phyloP scores from a whole-genome alignment of 2,329 filamentous ascomycete genomes.

The Aureobasidium pullulans region DNA sequence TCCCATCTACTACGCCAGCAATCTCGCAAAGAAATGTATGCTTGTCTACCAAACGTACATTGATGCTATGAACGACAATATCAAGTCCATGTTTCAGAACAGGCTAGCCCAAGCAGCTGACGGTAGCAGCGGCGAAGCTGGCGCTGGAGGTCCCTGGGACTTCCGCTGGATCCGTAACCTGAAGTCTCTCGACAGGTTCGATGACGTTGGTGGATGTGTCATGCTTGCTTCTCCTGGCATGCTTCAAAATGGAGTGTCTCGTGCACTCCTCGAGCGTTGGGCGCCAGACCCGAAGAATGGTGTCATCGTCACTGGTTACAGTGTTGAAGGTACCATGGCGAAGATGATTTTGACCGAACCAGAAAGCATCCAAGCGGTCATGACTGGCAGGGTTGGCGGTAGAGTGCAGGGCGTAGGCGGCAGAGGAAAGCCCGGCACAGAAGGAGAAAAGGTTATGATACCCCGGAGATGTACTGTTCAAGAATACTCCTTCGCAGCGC shows the following conservation, averaged over 20 bases:
- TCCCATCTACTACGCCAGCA: conserved; percentile 96
- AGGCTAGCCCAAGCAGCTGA: conserved; percentile 81
- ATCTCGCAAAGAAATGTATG: conserved; percentile 94
- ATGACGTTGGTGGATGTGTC: conserved; percentile 90
- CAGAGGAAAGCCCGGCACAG: conserved; percentile 56
- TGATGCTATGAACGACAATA: conserved; percentile 98
- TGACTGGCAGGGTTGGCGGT: conserved; percentile 47
- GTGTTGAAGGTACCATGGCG: conserved; percentile 96
- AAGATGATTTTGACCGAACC: conserved; percentile 93
- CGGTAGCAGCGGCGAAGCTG: conserved; percentile 57
- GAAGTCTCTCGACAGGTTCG: conserved; percentile 89
- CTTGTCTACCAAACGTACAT: conserved; percentile 98
- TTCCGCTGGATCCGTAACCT: conserved; percentile 90
- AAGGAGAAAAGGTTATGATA: conserved; percentile 84
- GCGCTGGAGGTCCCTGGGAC: conserved; percentile 66
- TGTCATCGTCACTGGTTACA: conserved; percentile 98
- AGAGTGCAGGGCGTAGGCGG: conserved; percentile 46
- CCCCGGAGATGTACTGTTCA: conserved; percentile 86
- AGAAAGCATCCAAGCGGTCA: conserved; percentile 88
- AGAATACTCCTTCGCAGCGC: conserved; percentile 91
- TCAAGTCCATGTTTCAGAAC: conserved; percentile 89
- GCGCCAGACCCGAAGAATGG: conserved; percentile 93
- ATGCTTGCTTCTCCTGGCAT: conserved; percentile 98
- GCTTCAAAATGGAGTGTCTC: conserved; percentile 91
- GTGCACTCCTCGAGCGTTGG: conserved; percentile 90